phyloP scores from a whole-genome alignment of 2,329 filamentous ascomycete species.

The Curvularia verruculosa region DNA sequence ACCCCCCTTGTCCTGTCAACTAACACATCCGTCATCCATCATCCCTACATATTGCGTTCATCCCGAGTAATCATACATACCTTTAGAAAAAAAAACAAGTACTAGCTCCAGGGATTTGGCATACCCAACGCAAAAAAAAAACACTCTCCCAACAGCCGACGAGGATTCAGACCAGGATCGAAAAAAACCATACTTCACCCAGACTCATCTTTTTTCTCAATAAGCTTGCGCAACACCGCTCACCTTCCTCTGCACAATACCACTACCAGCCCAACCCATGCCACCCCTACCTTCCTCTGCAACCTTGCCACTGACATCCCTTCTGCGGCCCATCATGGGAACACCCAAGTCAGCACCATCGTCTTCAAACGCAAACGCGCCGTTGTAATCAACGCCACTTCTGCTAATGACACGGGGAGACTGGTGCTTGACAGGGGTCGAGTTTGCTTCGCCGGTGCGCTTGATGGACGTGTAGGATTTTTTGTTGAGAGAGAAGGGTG shows the following conservation, averaged over 20 bases:
- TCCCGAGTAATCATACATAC: too few relatives aligned
- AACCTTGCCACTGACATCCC: conserved; percentile 73
- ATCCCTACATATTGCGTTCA: background rate
- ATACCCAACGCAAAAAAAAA: too few relatives aligned
- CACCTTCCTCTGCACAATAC: conserved; percentile 49
- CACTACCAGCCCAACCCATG: conserved; percentile 36
- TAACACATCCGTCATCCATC: background rate
- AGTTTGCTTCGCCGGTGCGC: conserved; percentile 41
- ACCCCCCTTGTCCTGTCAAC: background rate
- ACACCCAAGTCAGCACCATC: conserved; percentile 30
- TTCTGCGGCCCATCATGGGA: conserved; percentile 23
- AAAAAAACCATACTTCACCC: too few relatives aligned
- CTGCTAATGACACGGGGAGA: conserved; percentile 55
- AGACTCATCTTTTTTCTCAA: background rate
- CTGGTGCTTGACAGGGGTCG: conserved; percentile 35
- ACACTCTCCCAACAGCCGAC: background rate
- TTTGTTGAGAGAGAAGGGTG: conserved; percentile 41
- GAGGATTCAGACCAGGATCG: background rate
- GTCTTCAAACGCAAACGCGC: conserved; percentile 42
- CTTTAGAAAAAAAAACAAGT: too few relatives aligned
- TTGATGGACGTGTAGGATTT: conserved; percentile 41
- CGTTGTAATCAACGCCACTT: conserved; percentile 55
- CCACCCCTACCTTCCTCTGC: conserved; percentile 70
- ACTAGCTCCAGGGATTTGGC: too few relatives aligned
- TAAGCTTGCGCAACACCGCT: conserved; percentile 42